Conservation (phyloP, 306 rosid species). For the Ammopiptanthus mongolicus region DNA sequence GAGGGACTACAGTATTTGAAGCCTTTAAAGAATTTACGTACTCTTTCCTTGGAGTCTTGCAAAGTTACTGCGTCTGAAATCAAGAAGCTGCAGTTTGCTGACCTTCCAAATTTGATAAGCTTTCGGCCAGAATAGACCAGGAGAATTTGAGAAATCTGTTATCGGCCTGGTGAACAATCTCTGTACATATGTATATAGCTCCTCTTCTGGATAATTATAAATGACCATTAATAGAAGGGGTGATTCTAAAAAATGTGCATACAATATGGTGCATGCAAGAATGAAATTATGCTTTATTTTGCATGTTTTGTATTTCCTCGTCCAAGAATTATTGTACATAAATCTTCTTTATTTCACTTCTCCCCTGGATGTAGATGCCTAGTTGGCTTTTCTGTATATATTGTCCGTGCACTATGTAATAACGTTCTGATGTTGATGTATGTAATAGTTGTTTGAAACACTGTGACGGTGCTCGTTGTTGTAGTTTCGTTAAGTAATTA, state of each 20-base stretch:
- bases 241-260: slow-evolving; percentile 13
- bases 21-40: slow-evolving; percentile 69
- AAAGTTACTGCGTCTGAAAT: slow-evolving; percentile 72
- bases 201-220: slow-evolving; percentile 12
- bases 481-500: neutral
- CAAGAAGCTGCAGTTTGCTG: slow-evolving; percentile 67
- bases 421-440: neutral
- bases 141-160: neutral
- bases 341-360: neutral
- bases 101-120: slow-evolving; percentile 79
- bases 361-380: neutral
- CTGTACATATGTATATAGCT: slow-evolving; percentile 32
- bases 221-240: neutral
- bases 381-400: neutral
- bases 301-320: neutral
- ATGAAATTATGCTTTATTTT: slow-evolving; percentile 20
- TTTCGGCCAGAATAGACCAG: slow-evolving; percentile 71
- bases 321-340: slow-evolving; percentile 1
- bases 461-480: neutral
- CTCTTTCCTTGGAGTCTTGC: slow-evolving; percentile 79
- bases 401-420: neutral
- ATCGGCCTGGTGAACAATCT: slow-evolving; percentile 3
- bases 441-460: neutral
- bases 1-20: slow-evolving; percentile 69
- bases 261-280: neutral